Evolutionary conservation across 2,329 filamentous ascomycete genomes (phyloP), one percentile per base, ranked within the genome.

Genomic region (Penicillium sp.): DNA sequence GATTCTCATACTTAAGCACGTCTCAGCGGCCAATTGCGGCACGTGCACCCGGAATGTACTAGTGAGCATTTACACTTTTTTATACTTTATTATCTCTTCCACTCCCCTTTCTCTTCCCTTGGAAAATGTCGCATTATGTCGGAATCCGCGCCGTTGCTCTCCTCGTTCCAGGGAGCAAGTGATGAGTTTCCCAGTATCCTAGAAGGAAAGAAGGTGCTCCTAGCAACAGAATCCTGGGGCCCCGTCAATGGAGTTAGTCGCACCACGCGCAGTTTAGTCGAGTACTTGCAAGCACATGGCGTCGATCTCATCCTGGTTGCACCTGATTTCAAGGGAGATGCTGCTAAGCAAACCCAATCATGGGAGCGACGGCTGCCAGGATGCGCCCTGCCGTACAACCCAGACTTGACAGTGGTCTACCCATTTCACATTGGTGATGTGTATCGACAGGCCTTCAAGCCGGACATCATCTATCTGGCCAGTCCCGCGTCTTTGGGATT

Each of bases 201-300:
- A n/a, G 74, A 78, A 37, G 85, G 84, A 10, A 87, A 85, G 71
- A 82, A 82, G 60, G 80, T 90, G 59, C 74, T 90, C 8, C 80
- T 90, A 8, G 88, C 87, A 59, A 90, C 87, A 14, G 88, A 90
- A 69, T 90, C 87, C 0, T 87, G 89, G 56, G 87, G 87, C 3
- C 87, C 87, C 0, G 85, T 90, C 68, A 90, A 90, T 67, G 87
- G 88, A n/a, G 87, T 90, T 46, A 88, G 85, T 65, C 81, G 87
- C 59, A 90, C 87, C 4, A 90, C 88, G 0, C 77, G 87, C 64
- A 89, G 86, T 78, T 80, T 90, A 51, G 84, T 90, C 53, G 84
- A 86, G 68, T 87, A 90, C 62, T 77, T 90, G 21, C 82, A 86
- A 55, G 76, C 76, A n/a, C 77, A 90, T 63, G 87, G 85, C 21